Base-by-base conservation (phyloP, 306 rosid species). In the Abrus pulchellus region DNA sequence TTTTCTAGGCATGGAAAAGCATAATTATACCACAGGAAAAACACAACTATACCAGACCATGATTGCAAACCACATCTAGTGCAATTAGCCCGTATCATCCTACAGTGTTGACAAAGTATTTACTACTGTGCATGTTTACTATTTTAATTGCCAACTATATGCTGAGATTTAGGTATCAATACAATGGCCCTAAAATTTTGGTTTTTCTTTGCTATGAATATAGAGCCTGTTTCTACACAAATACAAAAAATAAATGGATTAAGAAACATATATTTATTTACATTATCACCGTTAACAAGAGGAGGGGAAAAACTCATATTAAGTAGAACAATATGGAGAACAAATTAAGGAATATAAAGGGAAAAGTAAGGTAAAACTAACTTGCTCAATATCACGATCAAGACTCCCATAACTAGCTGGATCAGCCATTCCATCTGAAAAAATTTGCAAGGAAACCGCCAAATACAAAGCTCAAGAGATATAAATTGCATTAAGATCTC, bases 391-490 rank as follows among this genome's bases (percentile, higher is more conserved):
- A 87, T 90, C 89, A 82, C 90, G 92, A 76, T 88, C 91, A 64
- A 62, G 75, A 78, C 75, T 86, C 67, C 90, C 88, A 87, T 63
- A 47, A 77, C 85, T 76, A 81, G 83, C 91, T 74, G 68, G 98
- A 90, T 92, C 88, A 86, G 97, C 93, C 98, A 90, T 94, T 91
- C 97, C 98, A 92, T 94, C 90, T 92, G 96, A 88, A 74, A 90
- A 43, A 83, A 52, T 7, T 57, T 66, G 85, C 59, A 77, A 81
- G 81, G 85, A 86, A 86, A 83, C 82, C 75, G 65, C 74, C 74
- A 32, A 81, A 75, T 74, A 83, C 83, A 70, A 83, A 89, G 86
- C 83, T 87, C 85, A 75, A 87, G 85, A 83, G 86, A 79, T 88
- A 86, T 68, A 55, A 86, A 83, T 55, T 86, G 90, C 91, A 86